Base-by-base conservation (phyloP, 805 yeast genomes). In the Monosporozyma aerobia region DNA sequence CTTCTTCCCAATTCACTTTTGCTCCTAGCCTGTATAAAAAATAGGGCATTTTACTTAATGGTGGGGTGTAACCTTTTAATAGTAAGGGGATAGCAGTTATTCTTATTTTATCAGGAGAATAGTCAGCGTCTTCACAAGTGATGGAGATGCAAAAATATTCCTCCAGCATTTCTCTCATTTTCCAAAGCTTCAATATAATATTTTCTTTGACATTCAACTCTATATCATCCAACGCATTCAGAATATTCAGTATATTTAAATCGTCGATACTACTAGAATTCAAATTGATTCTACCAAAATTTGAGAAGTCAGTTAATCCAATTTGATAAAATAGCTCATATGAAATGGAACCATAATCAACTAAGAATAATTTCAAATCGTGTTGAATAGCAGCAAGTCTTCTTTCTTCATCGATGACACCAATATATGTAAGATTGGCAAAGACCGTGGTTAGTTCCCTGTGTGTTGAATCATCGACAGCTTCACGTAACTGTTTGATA, bases 351-450 rank as follows among this genome's bases (percentile, higher is more conserved):
- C 84, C 88, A 66, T 89, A 94, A 67, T 92, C 97, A 19, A 92
- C 81, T 25, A 94, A 68, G 63, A 78, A 85, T 13, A 94, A 71
- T 53, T 82, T 81, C 8, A 90, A 85, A 59, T 85, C 96, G 63
- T 82, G 78, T 64, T 94, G 99, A 45, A 92, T 73, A n/a, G 96
- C 85, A 13, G 86, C 83, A 22, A 92, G 71, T 45, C 97, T 71
- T 55, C 80, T 77, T 11, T 69, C 63, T 10, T 77, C 77, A 63
- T 92, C 98, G 1, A 87, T 90, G 3, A 92, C 69, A 0, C 99
- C 99, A 8, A 94, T 84, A 62, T 77, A 87, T 0, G 84, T 79
- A 49, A 85, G 78, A 51, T 85, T 80, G 8, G 84, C 76, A 66
- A 92, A 81, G 1, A 88, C 68, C 44, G 80, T 77, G 0, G 95